Evolutionary conservation across 495 filamentous ascomycete genomes (phyloP).

Genomic region (Cercophora scortea): DNA sequence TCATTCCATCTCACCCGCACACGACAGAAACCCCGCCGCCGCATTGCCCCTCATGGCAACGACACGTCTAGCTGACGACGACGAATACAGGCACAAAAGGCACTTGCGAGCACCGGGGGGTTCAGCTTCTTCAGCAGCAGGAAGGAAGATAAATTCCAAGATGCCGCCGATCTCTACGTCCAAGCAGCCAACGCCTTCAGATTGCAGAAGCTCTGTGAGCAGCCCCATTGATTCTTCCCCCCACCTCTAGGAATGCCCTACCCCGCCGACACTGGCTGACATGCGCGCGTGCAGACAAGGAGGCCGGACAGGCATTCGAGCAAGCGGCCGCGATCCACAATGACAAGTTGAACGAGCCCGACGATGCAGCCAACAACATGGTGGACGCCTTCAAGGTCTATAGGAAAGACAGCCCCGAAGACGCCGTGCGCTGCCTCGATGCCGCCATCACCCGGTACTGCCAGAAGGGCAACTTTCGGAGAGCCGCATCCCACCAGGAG

Average conservation of each 20-base stretch:
- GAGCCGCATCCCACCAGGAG: slow-evolving; percentile 83
- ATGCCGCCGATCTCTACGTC: slow-evolving; percentile 71
- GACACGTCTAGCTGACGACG: slow-evolving; percentile 11
- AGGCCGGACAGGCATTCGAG: slow-evolving; percentile 75
- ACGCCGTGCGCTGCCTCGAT: slow-evolving; percentile 67
- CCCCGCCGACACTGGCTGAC: not conserved
- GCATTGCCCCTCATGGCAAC: slow-evolving; percentile 11
- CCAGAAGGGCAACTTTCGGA: slow-evolving; percentile 73
- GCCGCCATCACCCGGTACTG: slow-evolving; percentile 73
- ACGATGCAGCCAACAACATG: slow-evolving; percentile 77
- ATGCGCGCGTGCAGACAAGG: slow-evolving; percentile 49
- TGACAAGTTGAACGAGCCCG: slow-evolving; percentile 73
- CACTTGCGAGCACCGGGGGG: slow-evolving; percentile 61
- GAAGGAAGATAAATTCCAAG: slow-evolving; percentile 71
- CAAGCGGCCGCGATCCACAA: slow-evolving; percentile 68
- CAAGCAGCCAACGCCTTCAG: slow-evolving; percentile 78
- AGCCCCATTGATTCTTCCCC: not conserved
- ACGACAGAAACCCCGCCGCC: slow-evolving; percentile 8
- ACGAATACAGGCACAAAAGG: slow-evolving; percentile 65
- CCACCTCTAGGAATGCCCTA: not conserved
- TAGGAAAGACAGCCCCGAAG: slow-evolving; percentile 68
- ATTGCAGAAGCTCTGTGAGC: slow-evolving; percentile 59
- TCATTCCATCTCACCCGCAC: slow-evolving; percentile 28
- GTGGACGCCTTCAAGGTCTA: slow-evolving; percentile 74
- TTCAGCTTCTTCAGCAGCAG: slow-evolving; percentile 67